Conservation (phyloP, 2,329 filamentous ascomycete species). For the Xylariaceae sp. region DNA sequence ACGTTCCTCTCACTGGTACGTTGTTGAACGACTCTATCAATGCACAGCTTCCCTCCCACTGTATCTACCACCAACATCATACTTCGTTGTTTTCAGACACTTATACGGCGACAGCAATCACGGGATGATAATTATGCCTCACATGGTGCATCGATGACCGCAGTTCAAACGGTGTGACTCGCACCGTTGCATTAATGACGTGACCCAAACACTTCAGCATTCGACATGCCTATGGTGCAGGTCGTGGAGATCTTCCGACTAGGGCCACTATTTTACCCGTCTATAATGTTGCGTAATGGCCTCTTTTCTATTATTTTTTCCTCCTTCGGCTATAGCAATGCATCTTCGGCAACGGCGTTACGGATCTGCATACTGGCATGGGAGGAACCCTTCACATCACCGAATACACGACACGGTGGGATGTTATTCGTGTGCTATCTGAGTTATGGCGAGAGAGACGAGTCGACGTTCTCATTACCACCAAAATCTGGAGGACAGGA, state of each 20-base stretch:
- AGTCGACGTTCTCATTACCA: too few relatives aligned
- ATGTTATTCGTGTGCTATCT: neutral
- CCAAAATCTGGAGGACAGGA: too few relatives aligned
- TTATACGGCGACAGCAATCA: slow-evolving; percentile 46
- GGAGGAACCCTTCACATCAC: slow-evolving; percentile 11
- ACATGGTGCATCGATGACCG: too few relatives aligned
- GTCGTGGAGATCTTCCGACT: too few relatives aligned
- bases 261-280: too few relatives aligned
- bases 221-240: too few relatives aligned
- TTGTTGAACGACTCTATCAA: slow-evolving; percentile 13
- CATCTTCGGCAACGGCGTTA: slow-evolving; percentile 14
- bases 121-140: too few relatives aligned
- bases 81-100: slow-evolving; percentile 47
- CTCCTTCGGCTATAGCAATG: slow-evolving; percentile 9
- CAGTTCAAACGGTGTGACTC: too few relatives aligned
- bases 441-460: too few relatives aligned
- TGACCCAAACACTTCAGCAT: too few relatives aligned
- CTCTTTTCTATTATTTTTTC: slow-evolving; percentile 2
- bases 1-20: slow-evolving; percentile 43
- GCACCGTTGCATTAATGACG: too few relatives aligned
- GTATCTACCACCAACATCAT: slow-evolving; percentile 38
- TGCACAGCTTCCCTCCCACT: slow-evolving; percentile 19
- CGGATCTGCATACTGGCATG: slow-evolving; percentile 9
- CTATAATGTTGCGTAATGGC: too few relatives aligned
- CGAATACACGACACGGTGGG: slow-evolving; percentile 12